A percentile compares a stretch with the other conserved stretches of the same genome.
These are phyloP conservation scores for Monosporascus sp. DNA, from an alignment of 2,329 filamentous ascomycete species.

Conservation along the genomic window DNA sequence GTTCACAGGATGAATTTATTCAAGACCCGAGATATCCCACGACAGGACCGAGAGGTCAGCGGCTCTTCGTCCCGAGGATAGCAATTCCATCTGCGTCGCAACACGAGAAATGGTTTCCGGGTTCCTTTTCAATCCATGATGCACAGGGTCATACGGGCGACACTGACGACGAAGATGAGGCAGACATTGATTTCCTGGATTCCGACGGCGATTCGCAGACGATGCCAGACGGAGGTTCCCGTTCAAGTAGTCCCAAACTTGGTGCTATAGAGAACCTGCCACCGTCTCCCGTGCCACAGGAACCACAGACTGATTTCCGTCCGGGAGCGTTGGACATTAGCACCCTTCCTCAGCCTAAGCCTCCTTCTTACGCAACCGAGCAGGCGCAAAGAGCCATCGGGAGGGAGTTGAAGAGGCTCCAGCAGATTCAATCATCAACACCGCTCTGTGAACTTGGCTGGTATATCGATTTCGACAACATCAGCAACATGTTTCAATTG, in stretches of 20 bases:
- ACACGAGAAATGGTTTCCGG: not conserved
- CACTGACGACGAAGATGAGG: conserved; percentile 42
- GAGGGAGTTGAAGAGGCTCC: conserved; percentile 58
- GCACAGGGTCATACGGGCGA: conserved; percentile 21
- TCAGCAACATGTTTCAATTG: conserved; percentile 83
- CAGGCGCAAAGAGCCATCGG: conserved; percentile 58
- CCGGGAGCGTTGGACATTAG: conserved; percentile 61
- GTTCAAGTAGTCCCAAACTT: conserved; percentile 7
- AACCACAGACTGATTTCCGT: conserved; percentile 45
- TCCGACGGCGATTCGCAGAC: conserved; percentile 25
- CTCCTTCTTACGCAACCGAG: conserved; percentile 60
- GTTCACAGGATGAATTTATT: conserved; percentile 10
- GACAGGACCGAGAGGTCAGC: conserved; percentile 4
- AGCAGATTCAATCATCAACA: conserved; percentile 58
- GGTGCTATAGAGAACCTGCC: conserved; percentile 1
- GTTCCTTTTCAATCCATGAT: conserved; percentile 2
- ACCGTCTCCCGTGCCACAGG: conserved; percentile 6
- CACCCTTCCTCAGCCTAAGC: conserved; percentile 58
- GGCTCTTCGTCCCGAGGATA: conserved; percentile 26
- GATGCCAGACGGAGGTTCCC: not conserved
- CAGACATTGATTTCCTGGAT: conserved; percentile 34
- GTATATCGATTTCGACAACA: conserved; percentile 66
- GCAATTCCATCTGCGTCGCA: conserved; percentile 24
- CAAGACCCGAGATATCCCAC: conserved; percentile 15
- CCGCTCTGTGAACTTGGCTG: conserved; percentile 69